Evolutionary conservation across 495 filamentous ascomycete species (phyloP).

Genomic region (Neurospora africana): DNA sequence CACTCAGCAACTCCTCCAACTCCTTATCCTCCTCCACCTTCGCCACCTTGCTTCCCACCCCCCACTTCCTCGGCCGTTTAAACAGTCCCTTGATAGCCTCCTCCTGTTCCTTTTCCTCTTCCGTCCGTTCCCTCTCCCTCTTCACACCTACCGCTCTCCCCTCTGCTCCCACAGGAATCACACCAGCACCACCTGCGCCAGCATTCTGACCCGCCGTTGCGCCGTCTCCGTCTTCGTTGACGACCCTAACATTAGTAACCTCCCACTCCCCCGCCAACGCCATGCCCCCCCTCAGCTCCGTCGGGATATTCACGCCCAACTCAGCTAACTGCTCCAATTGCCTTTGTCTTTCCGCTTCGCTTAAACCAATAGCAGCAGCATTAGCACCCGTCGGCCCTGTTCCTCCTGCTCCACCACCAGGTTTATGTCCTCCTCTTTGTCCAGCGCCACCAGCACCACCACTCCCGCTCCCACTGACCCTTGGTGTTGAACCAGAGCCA

Average conservation of each 20-base stretch:
- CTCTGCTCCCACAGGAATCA: constrained; percentile 20
- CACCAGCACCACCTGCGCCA: background rate
- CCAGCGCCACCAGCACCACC: background rate
- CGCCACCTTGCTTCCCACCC: constrained; percentile 55
- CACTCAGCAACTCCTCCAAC: constrained; percentile 60
- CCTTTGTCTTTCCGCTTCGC: constrained; percentile 58
- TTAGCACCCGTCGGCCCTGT: constrained; percentile 7
- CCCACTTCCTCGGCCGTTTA: constrained; percentile 60
- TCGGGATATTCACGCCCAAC: constrained; percentile 77
- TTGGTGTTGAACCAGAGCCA: constrained; percentile 14
- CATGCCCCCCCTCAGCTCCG: constrained; percentile 67
- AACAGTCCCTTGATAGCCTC: constrained; percentile 45
- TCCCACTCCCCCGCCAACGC: constrained; percentile 89
- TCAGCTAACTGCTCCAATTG: constrained; percentile 81
- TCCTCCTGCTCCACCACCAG: background rate
- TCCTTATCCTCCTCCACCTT: constrained; percentile 56
- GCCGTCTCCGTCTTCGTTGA: constrained; percentile 11
- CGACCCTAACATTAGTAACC: constrained; percentile 47
- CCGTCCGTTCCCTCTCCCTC: constrained; percentile 51
- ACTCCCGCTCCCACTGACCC: constrained; percentile 9
- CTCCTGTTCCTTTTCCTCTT: constrained; percentile 55
- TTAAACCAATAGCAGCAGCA: constrained; percentile 28
- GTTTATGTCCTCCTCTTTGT: background rate
- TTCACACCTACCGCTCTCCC: constrained; percentile 52
- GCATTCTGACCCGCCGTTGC: background rate